Base-by-base conservation (phyloP, 176 grass and related monocot species). In the Thinopyrum elongatum region DNA sequence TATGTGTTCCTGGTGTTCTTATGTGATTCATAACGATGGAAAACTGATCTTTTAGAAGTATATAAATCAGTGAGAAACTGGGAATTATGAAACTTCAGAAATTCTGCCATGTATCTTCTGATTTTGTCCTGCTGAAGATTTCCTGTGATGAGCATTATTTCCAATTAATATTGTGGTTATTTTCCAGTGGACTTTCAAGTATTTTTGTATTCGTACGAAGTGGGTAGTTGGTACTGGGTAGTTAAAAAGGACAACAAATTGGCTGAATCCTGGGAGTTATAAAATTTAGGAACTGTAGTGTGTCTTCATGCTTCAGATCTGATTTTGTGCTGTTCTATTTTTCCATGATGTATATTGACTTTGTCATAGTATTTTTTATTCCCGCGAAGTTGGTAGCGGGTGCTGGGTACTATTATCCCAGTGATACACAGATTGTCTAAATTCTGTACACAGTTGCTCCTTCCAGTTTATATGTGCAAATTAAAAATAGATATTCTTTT, bases 271-370 rank as follows among this genome's bases (percentile, higher is more conserved):
- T 78, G 61, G 11, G 19, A 51, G 60, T 69, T 30, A 30, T 59
- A 33, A 66, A 78, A 86, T 82, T 83, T 80, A 81, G 66, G 53
- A 82, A 74, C 58, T 89, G 39, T 83, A 15, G 38, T 8, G 9
- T 80, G 29, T 28, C 49, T 61, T 83, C 44, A 35, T 84, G n/a
- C n/a, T 46, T 70, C 2, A 29, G 23, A 58, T 30, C 17, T 86
- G 84, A 29, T 44, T 36, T 51, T 80, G 58, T 42, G 25, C 30
- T 68, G 34, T 84, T 66, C 21, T 36, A 57, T 49, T 57, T 80
- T 89, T 75, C 7, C 36, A 12, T 44, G 34, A 38, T 75, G 21
- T 27, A 27, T 22, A 86, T 81, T 71, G 72, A 13, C 51, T 81
- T 82, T 82, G 9, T 38, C 36, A n/a, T 78, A 60, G 73, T 29